A percentile compares a stretch with the other conserved stretches of the same genome.
phyloP scores from a whole-genome alignment of 176 grass and related monocot species.

The Leersia perrieri region DNA sequence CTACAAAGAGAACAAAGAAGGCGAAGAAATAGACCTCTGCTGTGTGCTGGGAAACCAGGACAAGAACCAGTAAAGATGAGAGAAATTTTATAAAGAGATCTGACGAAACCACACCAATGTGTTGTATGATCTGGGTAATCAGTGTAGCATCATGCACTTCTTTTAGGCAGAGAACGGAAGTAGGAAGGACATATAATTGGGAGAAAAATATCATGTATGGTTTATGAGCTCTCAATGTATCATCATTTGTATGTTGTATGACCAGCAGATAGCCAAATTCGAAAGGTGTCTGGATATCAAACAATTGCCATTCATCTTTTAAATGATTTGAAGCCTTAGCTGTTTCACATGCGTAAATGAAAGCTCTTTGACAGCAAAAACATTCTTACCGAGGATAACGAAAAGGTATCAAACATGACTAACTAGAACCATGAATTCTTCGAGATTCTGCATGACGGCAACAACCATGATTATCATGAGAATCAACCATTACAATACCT shows the following conservation, averaged over 20 bases:
- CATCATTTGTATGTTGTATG: neutral
- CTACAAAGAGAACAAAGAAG: conserved; percentile 66
- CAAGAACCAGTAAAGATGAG: neutral
- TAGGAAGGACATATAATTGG: neutral
- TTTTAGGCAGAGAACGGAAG: neutral
- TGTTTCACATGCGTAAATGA: neutral
- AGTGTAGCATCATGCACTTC: neutral
- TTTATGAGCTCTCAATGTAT: neutral
- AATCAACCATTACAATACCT: no score
- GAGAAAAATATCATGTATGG: neutral
- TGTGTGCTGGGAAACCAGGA: neutral
- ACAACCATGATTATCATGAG: no score
- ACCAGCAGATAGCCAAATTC: neutral
- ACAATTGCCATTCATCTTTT: neutral
- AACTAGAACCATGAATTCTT: no score
- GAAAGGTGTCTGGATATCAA: neutral
- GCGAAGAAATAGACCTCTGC: conserved; percentile 59
- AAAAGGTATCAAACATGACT: no score
- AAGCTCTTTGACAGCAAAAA: neutral
- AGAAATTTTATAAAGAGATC: neutral
- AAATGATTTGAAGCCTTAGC: neutral
- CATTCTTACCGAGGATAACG: neutral
- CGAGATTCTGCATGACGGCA: no score
- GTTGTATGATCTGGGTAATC: neutral
- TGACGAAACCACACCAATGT: neutral